These are phyloP conservation scores for Epichloe brachyelytri DNA, from an alignment of 2,329 filamentous ascomycete genomes.

Conservation along the genomic window DNA sequence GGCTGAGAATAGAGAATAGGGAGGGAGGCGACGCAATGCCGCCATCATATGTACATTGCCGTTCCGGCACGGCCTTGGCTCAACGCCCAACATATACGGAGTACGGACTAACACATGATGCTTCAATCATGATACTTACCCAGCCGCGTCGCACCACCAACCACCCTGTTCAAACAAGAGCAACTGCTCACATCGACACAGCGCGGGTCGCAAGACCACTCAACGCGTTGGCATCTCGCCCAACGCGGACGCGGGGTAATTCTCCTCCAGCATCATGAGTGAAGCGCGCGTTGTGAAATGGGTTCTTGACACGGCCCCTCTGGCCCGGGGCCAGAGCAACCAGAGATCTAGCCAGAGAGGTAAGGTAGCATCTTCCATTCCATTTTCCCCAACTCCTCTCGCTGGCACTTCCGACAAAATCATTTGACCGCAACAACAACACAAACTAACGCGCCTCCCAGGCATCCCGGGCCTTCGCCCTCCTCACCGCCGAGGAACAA, in stretches of 20 bases:
- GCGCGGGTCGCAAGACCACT: too few species aligned
- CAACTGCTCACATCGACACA: too few species aligned
- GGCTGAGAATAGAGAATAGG: background rate
- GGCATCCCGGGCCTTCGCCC: constrained; percentile 40
- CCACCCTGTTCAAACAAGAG: too few species aligned
- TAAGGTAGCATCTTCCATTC: constrained; percentile 17
- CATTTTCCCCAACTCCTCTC: background rate
- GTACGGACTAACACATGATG: too few species aligned
- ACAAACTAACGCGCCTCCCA: constrained; percentile 14
- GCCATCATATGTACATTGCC: too few species aligned
- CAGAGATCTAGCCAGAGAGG: constrained; percentile 31
- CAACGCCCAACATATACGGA: too few species aligned
- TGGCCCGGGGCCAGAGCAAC: constrained; percentile 42
- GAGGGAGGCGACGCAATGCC: background rate
- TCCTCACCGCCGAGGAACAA: constrained; percentile 43
- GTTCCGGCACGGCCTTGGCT: too few species aligned
- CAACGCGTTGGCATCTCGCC: too few species aligned
- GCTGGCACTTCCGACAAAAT: too few species aligned
- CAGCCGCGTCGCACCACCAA: too few species aligned
- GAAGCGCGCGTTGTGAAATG: constrained; percentile 39
- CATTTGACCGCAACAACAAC: too few species aligned
- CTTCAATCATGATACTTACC: too few species aligned
- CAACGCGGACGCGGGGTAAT: background rate
- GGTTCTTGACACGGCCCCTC: constrained; percentile 44
- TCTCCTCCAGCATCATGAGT: background rate